Evolutionary conservation across 345 rosid species (phyloP).

Genomic region (Aegle marmelos): DNA sequence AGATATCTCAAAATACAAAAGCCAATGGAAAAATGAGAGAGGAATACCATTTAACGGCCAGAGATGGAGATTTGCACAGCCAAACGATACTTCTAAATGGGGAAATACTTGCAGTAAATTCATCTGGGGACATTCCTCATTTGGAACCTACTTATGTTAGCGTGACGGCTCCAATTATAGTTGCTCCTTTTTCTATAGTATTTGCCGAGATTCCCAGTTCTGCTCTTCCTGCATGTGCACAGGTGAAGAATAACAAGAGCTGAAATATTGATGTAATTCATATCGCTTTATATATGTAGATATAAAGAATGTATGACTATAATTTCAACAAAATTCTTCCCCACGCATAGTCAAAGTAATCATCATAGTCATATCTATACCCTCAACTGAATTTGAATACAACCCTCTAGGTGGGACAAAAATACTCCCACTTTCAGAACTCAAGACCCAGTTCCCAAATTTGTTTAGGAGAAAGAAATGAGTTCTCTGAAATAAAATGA

Average conservation of each 20-base stretch:
- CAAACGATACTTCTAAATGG: constrained; percentile 45
- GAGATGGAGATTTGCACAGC: constrained; percentile 40
- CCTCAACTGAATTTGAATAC: neutral
- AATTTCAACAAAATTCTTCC: neutral
- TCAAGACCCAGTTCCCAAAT: neutral
- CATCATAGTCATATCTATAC: neutral
- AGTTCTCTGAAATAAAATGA: neutral
- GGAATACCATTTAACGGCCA: constrained; percentile 49
- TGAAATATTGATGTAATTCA: neutral
- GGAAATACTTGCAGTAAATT: constrained; percentile 25
- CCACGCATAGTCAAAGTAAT: neutral
- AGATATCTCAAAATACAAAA: constrained; percentile 23
- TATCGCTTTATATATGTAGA: neutral
- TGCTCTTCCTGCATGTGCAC: constrained; percentile 32
- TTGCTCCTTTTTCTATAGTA: constrained; percentile 45
- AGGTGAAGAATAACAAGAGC: constrained; percentile 2
- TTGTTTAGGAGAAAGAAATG: neutral
- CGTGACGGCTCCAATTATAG: constrained; percentile 25
- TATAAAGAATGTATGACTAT: neutral
- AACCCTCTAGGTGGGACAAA: neutral
- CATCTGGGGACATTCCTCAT: constrained; percentile 36
- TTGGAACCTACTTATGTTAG: constrained; percentile 29
- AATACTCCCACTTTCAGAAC: neutral
- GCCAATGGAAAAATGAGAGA: constrained; percentile 17
- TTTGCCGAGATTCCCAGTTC: constrained; percentile 32